Evolutionary conservation across 2,329 filamentous ascomycete species (phyloP), one percentile per base, ranked within the genome.

Genomic region (Colletotrichum truncatum): DNA sequence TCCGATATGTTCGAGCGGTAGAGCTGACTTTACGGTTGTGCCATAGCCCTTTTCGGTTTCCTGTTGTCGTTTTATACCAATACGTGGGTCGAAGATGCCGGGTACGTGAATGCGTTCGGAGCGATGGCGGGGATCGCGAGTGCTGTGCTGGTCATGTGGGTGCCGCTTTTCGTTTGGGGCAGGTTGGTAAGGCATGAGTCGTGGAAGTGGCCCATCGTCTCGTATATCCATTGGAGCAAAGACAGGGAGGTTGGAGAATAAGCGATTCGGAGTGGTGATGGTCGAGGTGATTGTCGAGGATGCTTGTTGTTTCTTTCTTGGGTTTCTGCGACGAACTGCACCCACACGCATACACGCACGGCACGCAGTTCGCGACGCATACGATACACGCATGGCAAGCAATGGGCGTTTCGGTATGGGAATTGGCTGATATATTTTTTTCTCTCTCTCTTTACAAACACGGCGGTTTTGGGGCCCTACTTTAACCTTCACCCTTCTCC

Each of bases 61-160:
- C 75, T 88, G 1, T 77, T 89, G 1, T 85, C 82, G 0, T 89
- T 89, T 70, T 88, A 88, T 71, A 88, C 85, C 1, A 89, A 89
- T 69, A 81, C 84, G 0, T 89, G 86, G 86, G 81, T 89, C 36
- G 74, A 77, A 6, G 28, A 78, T 60, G 73, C 74, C 1, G 87
- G 86, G 1, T 88, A 88, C 69, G 66, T 76, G 11, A 75, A 79
- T 34, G 81, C 85, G 3, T 89, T 82, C 66, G 85, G 85, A 4
- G 77, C 81, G n/a, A 88, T 89, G 85, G 86, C 85, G 7, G 85
- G 80, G 10, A 87, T 88, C 46, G 76, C 81, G 9, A 81, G 77
- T 11, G 76, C 69, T 12, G 74, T 87, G 4, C 71, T 87, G 12
- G 34, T 86, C 6, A 67, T 82, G 26, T 84, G 79, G 77, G 70